Evolutionary conservation across 805 yeast genomes (phyloP), one percentile per base, ranked within the genome.

Genomic region (Spathaspora sp.): DNA sequence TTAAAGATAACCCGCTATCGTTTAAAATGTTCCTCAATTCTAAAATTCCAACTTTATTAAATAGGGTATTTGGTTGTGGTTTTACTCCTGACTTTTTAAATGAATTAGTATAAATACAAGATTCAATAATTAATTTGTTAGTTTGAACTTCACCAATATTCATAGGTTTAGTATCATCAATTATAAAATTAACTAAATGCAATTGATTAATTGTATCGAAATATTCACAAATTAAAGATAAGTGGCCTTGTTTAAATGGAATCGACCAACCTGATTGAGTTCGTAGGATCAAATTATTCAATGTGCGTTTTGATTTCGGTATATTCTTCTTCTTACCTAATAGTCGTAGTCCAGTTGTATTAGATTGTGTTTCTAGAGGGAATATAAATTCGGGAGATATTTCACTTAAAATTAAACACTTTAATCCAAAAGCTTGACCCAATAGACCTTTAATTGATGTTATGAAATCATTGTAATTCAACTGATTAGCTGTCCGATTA

Each of bases 181-280:
- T 69, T 19, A 79, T 72, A 57, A 83, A 71, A 54, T 80, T 77
- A 46, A 69, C 67, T 28, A 83, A 63, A 3, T 63, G 62, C 20
- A 83, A 60, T 47, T 75, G 75, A 31, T 73, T 67, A 5, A 82
- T 72, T 10, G 49, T 44, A 46, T 62, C 67, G 51, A 60, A 73
- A 8, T 71, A 57, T 14, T 78, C 77, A 52, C 78, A 68, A 17
- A 83, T 66, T 55, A 79, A 66, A 1, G 81, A 61, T 7, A 82
- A 57, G 53, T 77, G 80, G 11, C 75, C 66, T 16, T 57, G 47
- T 52, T 78, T 70, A 55, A 82, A 63, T 3, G 85, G 81, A 14
- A 82, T 76, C 32, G 76, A 75, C 82, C 82, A 77, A 1, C 81
- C 82, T 0, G 71, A 52, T 53, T 78, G 79, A 0, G 81, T 71